Evolutionary conservation across 1,284 basidiomycete species (phyloP).

Genomic region (Tylopilus microsporus): DNA sequence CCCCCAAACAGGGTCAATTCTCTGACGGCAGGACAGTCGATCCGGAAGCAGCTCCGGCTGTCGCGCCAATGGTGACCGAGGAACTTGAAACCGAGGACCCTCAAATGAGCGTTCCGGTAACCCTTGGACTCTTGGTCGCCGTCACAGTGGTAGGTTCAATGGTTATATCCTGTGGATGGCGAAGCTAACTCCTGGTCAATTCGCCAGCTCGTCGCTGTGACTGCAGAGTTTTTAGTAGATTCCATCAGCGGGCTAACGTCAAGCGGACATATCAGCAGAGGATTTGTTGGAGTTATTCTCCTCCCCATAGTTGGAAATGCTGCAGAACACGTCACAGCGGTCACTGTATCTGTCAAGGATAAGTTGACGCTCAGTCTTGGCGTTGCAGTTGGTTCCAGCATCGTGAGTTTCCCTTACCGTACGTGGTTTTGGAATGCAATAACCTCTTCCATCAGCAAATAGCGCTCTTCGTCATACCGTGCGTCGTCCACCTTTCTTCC

Average conservation of each 20-base stretch:
- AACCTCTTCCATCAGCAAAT: conserved; percentile 62
- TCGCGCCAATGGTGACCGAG: conserved; percentile 8
- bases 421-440: neutral
- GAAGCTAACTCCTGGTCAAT: neutral
- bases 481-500: conserved; percentile 21
- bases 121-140: conserved; percentile 49
- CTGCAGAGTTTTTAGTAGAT: conserved; percentile 79
- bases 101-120: conserved; percentile 50
- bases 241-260: conserved; percentile 67
- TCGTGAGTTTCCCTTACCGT: conserved; percentile 47
- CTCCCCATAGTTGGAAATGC: conserved; percentile 82
- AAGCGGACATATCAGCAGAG: conserved; percentile 53
- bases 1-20: neutral
- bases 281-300: conserved; percentile 82
- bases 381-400: conserved; percentile 86
- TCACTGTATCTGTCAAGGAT: conserved; percentile 79
- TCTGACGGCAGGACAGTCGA: neutral
- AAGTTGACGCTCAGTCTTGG: conserved; percentile 69
- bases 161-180: neutral
- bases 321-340: conserved; percentile 72
- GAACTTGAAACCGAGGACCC: conserved; percentile 53
- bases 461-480: conserved; percentile 83
- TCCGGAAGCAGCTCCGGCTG: conserved; percentile 9
- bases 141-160: conserved; percentile 58
- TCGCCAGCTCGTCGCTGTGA: conserved; percentile 57